A percentile compares a stretch with the other conserved stretches of the same genome.
Conservation (phyloP, 2,329 filamentous ascomycete species). For the Verticillium zaregamsianum region DNA sequence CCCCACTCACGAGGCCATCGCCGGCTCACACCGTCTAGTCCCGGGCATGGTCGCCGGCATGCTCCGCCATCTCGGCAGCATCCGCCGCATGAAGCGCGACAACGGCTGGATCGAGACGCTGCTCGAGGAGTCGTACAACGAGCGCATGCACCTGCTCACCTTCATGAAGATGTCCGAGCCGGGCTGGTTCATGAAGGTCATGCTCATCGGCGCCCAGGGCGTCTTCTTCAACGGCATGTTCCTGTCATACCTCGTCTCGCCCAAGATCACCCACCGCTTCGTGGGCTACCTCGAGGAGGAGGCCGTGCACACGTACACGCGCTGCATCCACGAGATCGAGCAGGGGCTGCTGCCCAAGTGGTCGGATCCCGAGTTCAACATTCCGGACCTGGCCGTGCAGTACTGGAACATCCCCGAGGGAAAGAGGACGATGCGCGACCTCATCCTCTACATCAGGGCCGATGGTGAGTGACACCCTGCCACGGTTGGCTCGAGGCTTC, state of each 20-base stretch:
- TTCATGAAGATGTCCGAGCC: constrained; percentile 81
- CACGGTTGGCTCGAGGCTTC: not conserved
- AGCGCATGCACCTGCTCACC: constrained; percentile 85
- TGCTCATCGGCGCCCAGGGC: constrained; percentile 89
- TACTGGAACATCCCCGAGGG: constrained; percentile 96
- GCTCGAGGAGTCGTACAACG: constrained; percentile 86
- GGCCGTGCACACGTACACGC: constrained; percentile 91
- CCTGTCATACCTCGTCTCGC: constrained; percentile 79
- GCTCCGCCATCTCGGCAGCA: constrained; percentile 80
- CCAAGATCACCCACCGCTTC: constrained; percentile 87
- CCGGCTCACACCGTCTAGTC: constrained; percentile 40
- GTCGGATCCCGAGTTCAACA: constrained; percentile 62
- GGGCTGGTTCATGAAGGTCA: constrained; percentile 80
- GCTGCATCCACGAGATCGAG: constrained; percentile 83
- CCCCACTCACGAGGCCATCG: not conserved
- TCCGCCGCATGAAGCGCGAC: constrained; percentile 83
- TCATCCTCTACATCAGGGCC: constrained; percentile 85
- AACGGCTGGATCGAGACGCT: constrained; percentile 96
- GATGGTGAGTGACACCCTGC: constrained; percentile 34
- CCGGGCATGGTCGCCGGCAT: constrained; percentile 97
- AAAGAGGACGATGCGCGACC: constrained; percentile 74
- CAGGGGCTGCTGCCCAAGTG: constrained; percentile 79
- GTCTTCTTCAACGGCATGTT: constrained; percentile 97
- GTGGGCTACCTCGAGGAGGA: constrained; percentile 97
- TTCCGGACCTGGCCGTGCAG: constrained; percentile 82